Base-by-base conservation (phyloP, 192 early-diverging fungal species). In the Thamnidium elegans region DNA sequence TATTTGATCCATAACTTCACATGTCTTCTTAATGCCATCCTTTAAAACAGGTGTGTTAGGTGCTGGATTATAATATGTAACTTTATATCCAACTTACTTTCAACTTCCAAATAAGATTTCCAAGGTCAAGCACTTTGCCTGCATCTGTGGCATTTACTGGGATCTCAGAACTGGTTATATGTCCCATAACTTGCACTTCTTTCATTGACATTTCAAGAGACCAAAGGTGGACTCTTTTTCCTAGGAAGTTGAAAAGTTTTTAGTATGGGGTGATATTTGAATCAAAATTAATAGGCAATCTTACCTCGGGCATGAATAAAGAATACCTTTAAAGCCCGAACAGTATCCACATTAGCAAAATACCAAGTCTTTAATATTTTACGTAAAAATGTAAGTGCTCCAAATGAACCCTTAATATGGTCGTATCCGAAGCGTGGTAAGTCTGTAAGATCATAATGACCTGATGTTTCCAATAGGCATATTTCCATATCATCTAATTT, bases 281-380 rank as follows among this genome's bases (percentile, higher is more conserved):
- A 47, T 13, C 9, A 26, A 52, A 3, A 51, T 2, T 3, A 51
- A 23, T 10, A 26, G 17, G 5, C 20, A 52, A 52, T 23, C 13
- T 30, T 52, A 52, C 50, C 50, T 30, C 50, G 20, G 7, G 50
- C 20, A 7, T 52, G 50, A 10, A 52, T 10, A 52, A 52, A 52
- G 2, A 21, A 26, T 15, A 50, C 7, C 11, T 52, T 52, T 52
- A 11, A 26, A 10, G 20, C 2, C 1, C 5, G 20, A 0, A 52
- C 4, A 2, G 20, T 30, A 10, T 30, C 50, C 11, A 26, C 50
- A 26, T 5, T 23, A 8, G 50, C 50, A 52, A 52, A 52, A 23
- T 52, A 52, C 19, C 26, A 52, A 11, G 50, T 52, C 26, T 52
- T 52, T 52, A 52, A 23, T 4, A 52, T 23, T 23, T 52, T 52